Conservation (phyloP, 129 eudicot genomes). For the Chrysanthemum lavandulifolium region DNA sequence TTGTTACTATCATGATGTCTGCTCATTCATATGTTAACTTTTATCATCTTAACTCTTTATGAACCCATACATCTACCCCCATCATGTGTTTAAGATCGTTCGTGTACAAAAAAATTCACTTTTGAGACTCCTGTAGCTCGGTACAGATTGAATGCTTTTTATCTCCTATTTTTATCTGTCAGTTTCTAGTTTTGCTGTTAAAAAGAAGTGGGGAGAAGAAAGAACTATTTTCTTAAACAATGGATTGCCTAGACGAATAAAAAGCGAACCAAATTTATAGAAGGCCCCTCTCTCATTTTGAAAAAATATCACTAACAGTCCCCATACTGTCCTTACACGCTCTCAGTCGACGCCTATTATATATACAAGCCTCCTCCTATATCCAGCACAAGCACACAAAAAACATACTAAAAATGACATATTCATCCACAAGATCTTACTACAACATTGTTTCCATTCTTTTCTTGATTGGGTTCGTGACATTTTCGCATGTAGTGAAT, state of each 20-base stretch:
- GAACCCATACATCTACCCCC: conserved; percentile 15
- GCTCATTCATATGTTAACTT: conserved; percentile 17
- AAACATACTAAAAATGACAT: conserved; percentile 18
- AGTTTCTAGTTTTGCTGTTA: conserved; percentile 13
- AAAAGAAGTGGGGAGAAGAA: conserved; percentile 1
- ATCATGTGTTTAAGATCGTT: neutral
- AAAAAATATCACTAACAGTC: conserved; percentile 8
- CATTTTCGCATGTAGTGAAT: conserved; percentile 20
- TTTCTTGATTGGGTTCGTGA: conserved; percentile 23
- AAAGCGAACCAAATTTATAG: conserved; percentile 2
- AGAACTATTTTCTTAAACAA: too few species aligned
- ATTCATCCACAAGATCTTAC: conserved; percentile 14
- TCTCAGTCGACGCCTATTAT: conserved; percentile 10
- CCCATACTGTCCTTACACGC: conserved; percentile 10
- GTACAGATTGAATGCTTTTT: neutral
- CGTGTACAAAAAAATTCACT: conserved; percentile 1
- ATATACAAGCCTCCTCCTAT: conserved; percentile 11
- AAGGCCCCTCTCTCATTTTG: conserved; percentile 13
- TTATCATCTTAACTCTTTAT: conserved; percentile 2
- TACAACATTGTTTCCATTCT: conserved; percentile 16
- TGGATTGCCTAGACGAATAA: too few species aligned
- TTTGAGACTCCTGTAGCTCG: conserved; percentile 9
- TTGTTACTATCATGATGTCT: conserved; percentile 23
- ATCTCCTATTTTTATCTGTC: conserved; percentile 10
- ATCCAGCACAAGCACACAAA: conserved; percentile 21